Percentiles rank a stretch among this genome's conserved stretches.
Conservation (phyloP, 2,329 filamentous ascomycete genomes). For the Diaporthe nobilis region DNA sequence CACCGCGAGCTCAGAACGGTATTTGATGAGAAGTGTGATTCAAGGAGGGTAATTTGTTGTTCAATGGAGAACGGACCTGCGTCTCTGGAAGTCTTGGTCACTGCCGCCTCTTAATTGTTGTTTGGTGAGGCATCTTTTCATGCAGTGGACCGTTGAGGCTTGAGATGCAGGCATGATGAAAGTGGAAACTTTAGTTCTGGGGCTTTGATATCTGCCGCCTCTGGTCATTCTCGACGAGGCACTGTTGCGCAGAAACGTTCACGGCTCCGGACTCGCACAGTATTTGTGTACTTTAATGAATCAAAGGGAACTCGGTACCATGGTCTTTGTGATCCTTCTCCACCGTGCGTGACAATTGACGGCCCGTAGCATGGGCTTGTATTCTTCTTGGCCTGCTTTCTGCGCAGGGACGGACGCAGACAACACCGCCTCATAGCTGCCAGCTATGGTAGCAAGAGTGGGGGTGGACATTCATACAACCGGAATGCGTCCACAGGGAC, state of each 20-base stretch:
- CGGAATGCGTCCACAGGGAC: neutral
- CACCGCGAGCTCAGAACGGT: neutral
- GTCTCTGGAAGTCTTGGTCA: neutral
- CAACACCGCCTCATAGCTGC: neutral
- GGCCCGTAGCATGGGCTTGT: neutral
- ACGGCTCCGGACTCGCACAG: slow-evolving; percentile 27
- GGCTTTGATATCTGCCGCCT: slow-evolving; percentile 35
- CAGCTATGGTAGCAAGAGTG: neutral
- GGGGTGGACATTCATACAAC: no score
- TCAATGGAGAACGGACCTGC: neutral
- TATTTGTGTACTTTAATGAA: neutral
- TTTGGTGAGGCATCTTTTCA: neutral
- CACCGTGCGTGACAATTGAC: neutral
- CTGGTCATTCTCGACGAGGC: slow-evolving; percentile 11
- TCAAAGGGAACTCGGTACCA: slow-evolving; percentile 29
- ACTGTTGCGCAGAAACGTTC: slow-evolving; percentile 21
- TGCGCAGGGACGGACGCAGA: neutral
- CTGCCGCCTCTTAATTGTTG: slow-evolving; percentile 29
- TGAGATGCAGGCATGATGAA: neutral
- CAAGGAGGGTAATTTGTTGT: slow-evolving; percentile 2
- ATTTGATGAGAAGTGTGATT: slow-evolving; percentile 3
- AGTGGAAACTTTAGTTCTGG: neutral
- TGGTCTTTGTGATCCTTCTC: neutral
- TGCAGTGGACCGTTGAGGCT: slow-evolving; percentile 9
- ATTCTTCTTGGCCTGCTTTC: neutral